Base-by-base conservation (phyloP, 441 rosid species). In the Kokia cookei region DNA sequence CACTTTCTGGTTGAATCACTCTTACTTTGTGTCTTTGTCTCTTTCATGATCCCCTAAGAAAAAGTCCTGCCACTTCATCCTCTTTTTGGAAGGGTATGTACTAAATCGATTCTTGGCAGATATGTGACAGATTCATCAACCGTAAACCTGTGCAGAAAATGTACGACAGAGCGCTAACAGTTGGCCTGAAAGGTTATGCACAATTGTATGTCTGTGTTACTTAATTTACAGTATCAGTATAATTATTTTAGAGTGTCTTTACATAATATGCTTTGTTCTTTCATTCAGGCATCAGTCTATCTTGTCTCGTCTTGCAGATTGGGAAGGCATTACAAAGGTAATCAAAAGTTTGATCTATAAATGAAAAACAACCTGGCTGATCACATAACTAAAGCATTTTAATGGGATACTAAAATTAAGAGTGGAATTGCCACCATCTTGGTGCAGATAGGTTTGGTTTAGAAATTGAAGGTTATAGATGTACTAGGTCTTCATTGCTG, bases 141-240 rank as follows among this genome's bases (percentile, higher is more conserved):
- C 89, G 98, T 68, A 85, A 77, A 71, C 82, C 80, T 27, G 71
- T 86, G 74, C 98, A 94, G 80, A 91, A 84, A 77, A 27, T 89
- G 4, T 92, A 92, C 76, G 90, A 84, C 82, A 86, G 83, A 81
- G 95, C 87, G 69, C 88, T 94, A 7, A 78, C 97, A 59, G 84
- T 86, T 70, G 97, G 97, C 60, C 97, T 94, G 69, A 93, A 86
- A 83, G 95, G 88, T 87, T 94, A 89, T 86, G 98, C 98, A 70
- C 88, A 86, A 82, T 70, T 90, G 98, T 94, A 91, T 68, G 98
- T 91, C 78, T 47, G 15, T 43, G 3, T 35, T 27, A 29, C 29
- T 61, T 61, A 9, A 13, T 47, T 72, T 29, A 9, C 22, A 19
- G 61, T 14, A 50, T 62, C 48, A 43, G 22, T 40, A 14, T 45